These are phyloP conservation scores for Camellia oleifera DNA, from an alignment of 179 eudicot species.

Conservation along the genomic window DNA sequence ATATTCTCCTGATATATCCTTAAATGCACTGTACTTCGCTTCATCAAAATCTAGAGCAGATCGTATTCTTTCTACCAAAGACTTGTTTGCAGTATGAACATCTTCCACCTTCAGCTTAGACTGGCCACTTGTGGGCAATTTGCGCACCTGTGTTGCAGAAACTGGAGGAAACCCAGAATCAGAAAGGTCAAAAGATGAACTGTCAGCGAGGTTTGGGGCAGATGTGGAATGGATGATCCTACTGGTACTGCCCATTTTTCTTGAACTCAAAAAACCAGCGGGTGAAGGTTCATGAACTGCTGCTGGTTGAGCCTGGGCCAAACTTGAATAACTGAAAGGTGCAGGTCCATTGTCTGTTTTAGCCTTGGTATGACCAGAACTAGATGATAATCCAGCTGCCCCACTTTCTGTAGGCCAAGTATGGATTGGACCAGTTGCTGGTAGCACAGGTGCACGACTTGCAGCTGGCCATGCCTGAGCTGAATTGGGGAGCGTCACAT, in stretches of 20 bases:
- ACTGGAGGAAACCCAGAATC: slow-evolving; percentile 77
- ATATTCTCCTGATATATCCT: slow-evolving; percentile 73
- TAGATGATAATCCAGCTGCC: slow-evolving; percentile 37
- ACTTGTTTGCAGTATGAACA: slow-evolving; percentile 80
- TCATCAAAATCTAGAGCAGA: slow-evolving; percentile 65
- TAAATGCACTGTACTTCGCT: slow-evolving; percentile 67
- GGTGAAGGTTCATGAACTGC: slow-evolving; percentile 25
- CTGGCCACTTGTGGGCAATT: slow-evolving; percentile 32
- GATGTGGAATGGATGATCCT: slow-evolving; percentile 68
- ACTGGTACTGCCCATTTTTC: slow-evolving; percentile 35
- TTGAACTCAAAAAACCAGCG: slow-evolving; percentile 37
- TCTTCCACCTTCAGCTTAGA: slow-evolving; percentile 42
- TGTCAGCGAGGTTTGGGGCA: slow-evolving; percentile 57
- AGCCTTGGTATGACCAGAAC: slow-evolving; percentile 40
- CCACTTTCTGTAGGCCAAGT: slow-evolving; percentile 36
- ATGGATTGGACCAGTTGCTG: slow-evolving; percentile 18
- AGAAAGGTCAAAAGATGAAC: slow-evolving; percentile 42
- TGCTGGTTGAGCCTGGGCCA: slow-evolving; percentile 39
- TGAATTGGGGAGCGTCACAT: slow-evolving; percentile 33
- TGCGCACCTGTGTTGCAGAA: slow-evolving; percentile 47
- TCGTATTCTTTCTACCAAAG: slow-evolving; percentile 84
- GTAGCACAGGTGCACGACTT: slow-evolving; percentile 17
- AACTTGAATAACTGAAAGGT: slow-evolving; percentile 48
- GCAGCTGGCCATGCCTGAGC: slow-evolving; percentile 43
- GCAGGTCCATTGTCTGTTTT: slow-evolving; percentile 26